A percentile compares a stretch with the other conserved stretches of the same genome.
Conservation (phyloP, 805 yeast species). For the Candida anglica region DNA sequence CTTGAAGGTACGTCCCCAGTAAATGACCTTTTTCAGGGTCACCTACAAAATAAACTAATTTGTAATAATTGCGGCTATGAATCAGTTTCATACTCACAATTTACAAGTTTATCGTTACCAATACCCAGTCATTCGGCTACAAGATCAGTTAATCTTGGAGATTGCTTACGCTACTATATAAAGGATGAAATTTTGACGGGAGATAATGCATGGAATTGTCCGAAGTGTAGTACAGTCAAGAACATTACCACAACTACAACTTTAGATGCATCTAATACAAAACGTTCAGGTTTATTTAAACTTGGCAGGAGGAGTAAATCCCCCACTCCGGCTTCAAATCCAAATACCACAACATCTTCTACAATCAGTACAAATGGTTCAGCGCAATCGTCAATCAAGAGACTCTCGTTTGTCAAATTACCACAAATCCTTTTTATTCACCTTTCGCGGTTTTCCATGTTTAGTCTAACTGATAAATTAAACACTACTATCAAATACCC, state of each 20-base stretch:
- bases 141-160: slow-evolving; percentile 47
- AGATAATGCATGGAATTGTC: slow-evolving; percentile 84
- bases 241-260: slow-evolving; percentile 9
- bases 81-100: slow-evolving; percentile 57
- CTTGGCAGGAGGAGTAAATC: neutral
- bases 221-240: slow-evolving; percentile 49
- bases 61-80: slow-evolving; percentile 65
- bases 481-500: slow-evolving; percentile 54
- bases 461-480: slow-evolving; percentile 50
- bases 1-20: slow-evolving; percentile 66
- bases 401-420: slow-evolving; percentile 26
- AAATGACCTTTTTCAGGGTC: slow-evolving; percentile 67
- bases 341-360: too few species aligned
- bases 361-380: too few species aligned
- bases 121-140: slow-evolving; percentile 42
- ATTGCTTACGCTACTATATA: slow-evolving; percentile 60
- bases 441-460: slow-evolving; percentile 41
- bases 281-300: neutral
- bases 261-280: slow-evolving; percentile 6
- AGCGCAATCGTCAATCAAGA: slow-evolving; percentile 17
- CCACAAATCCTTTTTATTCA: slow-evolving; percentile 39
- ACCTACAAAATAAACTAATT: slow-evolving; percentile 57
- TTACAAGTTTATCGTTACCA: slow-evolving; percentile 60
- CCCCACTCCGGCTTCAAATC: neutral
- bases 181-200: slow-evolving; percentile 63